Evolutionary conservation across 768 basidiomycete species (phyloP), one percentile per base, ranked within the genome.

Genomic region (Lactarius indigo): DNA sequence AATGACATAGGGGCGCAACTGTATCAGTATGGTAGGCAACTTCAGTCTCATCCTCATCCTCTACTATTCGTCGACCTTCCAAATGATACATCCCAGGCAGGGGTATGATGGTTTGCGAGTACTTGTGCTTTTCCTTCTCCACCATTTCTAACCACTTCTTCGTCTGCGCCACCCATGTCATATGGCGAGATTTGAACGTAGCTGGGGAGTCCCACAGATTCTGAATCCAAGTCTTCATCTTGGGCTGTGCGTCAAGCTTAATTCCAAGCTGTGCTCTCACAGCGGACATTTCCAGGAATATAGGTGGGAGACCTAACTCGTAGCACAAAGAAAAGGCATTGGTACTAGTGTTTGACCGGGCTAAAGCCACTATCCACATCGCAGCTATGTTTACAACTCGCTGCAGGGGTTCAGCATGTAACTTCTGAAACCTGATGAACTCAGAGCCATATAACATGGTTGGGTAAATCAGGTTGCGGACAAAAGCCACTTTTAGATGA

Each of bases 121-220:
- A n/a, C n/a, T n/a, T n/a, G 20, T n/a, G n/a, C 10, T 44, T 44
- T 3, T 44, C 44, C 1, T 10, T 44, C 8, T n/a, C 20, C 3
- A 20, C 44, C 44, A n/a, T 2, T 1, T n/a, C 5, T 0, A 44
- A 7, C 44, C 44, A 44, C 10, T 44, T 44, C 20, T 44, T 44
- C 0, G 44, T 44, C 44, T 44, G 44, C 1, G 44, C 9, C 44
- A 44, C 44, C 44, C 44, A 44, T 0, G 44, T 44, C 44, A n/a
- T 20, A 1, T 44, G 44, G 9, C 20, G 0, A 0, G 44, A n/a
- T 1, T 8, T 8, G 9, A 9, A n/a, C 0, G 20, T n/a, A 8
- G 44, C n/a, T 0, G 20, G 44, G 20, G 3, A 9, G 18, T n/a
- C 10, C 18, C 9, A 44, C 1, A 44, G 44, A 0, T 1, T 9